Evolutionary conservation across 495 filamentous ascomycete species (phyloP).

Genomic region (Cercophora scortea): DNA sequence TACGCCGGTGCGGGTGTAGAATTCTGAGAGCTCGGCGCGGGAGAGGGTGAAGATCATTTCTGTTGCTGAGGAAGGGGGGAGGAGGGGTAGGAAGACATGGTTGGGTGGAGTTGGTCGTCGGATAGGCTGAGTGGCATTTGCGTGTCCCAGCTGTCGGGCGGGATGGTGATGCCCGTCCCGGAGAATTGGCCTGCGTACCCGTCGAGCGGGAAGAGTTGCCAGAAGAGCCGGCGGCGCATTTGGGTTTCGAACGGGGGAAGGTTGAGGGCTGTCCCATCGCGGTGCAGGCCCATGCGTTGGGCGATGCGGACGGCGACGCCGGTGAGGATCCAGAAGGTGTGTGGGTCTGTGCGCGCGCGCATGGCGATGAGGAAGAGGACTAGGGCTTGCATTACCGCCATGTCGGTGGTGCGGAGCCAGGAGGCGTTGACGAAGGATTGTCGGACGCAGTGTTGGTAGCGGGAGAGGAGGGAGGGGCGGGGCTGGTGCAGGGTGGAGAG

Average conservation of each 20-base stretch:
- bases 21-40: background rate
- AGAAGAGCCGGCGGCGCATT: conserved; percentile 54
- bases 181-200: conserved; percentile 44
- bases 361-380: conserved; percentile 25
- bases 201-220: conserved; percentile 52
- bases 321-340: conserved; percentile 31
- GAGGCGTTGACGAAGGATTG: conserved; percentile 33
- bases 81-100: conserved; percentile 29
- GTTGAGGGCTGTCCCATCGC: conserved; percentile 45
- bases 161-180: conserved; percentile 41
- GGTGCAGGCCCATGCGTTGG: conserved; percentile 36
- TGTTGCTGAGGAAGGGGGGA: no score
- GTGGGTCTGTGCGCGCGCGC: conserved; percentile 18
- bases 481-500: conserved; percentile 21
- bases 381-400: conserved; percentile 32
- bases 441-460: conserved; percentile 24
- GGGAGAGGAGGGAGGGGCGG: conserved; percentile 10
- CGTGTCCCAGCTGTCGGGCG: conserved; percentile 26
- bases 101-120: conserved; percentile 34
- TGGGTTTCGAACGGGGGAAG: conserved; percentile 54
- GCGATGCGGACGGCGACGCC: conserved; percentile 35
- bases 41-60: conserved; percentile 46
- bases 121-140: conserved; percentile 31
- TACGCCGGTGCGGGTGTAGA: background rate
- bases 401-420: conserved; percentile 30